Evolutionary conservation across 495 filamentous ascomycete species (phyloP).

Genomic region (Penicillium atrosanguineum): DNA sequence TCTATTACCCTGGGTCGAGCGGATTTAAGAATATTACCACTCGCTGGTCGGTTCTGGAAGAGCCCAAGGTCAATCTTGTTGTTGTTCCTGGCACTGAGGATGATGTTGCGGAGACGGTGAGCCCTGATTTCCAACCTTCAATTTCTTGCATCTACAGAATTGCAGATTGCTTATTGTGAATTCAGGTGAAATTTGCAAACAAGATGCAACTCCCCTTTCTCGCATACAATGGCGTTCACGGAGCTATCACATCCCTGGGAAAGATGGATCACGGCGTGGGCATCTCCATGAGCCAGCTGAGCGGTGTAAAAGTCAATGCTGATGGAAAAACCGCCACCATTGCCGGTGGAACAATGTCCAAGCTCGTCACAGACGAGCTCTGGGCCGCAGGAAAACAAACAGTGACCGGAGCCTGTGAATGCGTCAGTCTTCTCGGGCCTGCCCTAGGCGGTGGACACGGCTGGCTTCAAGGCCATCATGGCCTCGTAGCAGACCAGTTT

Average conservation of each 20-base stretch:
- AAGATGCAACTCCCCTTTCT: slow-evolving; percentile 48
- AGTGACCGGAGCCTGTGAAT: slow-evolving; percentile 56
- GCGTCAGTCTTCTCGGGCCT: slow-evolving; percentile 53
- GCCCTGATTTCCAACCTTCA: background rate
- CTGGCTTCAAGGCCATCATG: slow-evolving; percentile 55
- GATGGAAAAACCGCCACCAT: slow-evolving; percentile 49
- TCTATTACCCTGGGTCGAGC: slow-evolving; percentile 43
- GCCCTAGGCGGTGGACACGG: slow-evolving; percentile 63
- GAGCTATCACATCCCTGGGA: slow-evolving; percentile 38
- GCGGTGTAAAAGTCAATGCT: slow-evolving; percentile 35
- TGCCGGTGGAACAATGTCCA: slow-evolving; percentile 47
- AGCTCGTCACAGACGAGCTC: slow-evolving; percentile 26
- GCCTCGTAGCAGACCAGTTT: slow-evolving; percentile 59
- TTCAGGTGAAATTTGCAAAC: slow-evolving; percentile 47
- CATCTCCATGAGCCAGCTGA: slow-evolving; percentile 44
- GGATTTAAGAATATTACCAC: slow-evolving; percentile 38
- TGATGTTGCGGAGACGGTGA: slow-evolving; percentile 51
- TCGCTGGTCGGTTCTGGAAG: slow-evolving; percentile 40
- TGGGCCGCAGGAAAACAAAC: slow-evolving; percentile 28
- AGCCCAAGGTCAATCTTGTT: slow-evolving; percentile 45
- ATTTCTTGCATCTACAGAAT: background rate
- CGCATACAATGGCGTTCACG: slow-evolving; percentile 48
- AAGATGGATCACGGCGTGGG: slow-evolving; percentile 47
- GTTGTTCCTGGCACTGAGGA: slow-evolving; percentile 48
- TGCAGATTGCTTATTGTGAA: slow-evolving; percentile 2